Percentiles rank a stretch among this genome's conserved stretches.
Evolutionary conservation across 176 grass and related monocot genomes (phyloP).

Genomic region (Phragmites australis): DNA sequence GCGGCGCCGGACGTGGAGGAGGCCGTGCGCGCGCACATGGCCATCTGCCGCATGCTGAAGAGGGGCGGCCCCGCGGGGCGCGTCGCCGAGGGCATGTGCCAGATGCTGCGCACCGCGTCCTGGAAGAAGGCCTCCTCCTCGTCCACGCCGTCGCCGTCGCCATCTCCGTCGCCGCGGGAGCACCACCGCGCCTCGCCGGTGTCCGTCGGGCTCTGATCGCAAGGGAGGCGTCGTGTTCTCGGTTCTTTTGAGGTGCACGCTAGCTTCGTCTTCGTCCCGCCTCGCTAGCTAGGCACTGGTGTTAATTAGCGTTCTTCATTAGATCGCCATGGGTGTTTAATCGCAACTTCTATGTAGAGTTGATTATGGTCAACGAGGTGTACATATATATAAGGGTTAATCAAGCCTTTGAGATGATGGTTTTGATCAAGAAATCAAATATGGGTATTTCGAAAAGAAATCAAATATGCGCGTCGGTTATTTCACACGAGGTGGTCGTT

Average conservation of each 20-base stretch:
- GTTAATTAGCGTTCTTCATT: background rate
- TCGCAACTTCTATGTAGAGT: background rate
- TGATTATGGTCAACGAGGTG: background rate
- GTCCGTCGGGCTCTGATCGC: conserved; percentile 14
- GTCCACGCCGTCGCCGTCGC: background rate
- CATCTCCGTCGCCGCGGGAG: conserved; percentile 24
- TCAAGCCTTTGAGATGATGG: background rate
- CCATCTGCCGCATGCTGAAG: conserved; percentile 66
- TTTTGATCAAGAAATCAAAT: conserved; percentile 21
- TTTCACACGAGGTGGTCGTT: background rate
- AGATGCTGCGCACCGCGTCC: conserved; percentile 65
- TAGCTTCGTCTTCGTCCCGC: background rate
- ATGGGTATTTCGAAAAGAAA: too few species aligned
- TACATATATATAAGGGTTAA: conserved; percentile 21
- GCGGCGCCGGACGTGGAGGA: conserved; percentile 45
- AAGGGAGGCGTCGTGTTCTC: background rate
- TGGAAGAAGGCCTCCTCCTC: conserved; percentile 14
- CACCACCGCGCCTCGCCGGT: conserved; percentile 5
- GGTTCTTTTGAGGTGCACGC: background rate
- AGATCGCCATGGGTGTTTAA: background rate
- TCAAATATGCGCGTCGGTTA: background rate
- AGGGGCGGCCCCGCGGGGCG: conserved; percentile 50
- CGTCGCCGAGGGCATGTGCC: conserved; percentile 83
- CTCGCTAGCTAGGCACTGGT: background rate
- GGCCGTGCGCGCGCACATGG: conserved; percentile 68